Conservation (phyloP, 257 asterid genomes). For the Dorcoceras hygrometricum region DNA sequence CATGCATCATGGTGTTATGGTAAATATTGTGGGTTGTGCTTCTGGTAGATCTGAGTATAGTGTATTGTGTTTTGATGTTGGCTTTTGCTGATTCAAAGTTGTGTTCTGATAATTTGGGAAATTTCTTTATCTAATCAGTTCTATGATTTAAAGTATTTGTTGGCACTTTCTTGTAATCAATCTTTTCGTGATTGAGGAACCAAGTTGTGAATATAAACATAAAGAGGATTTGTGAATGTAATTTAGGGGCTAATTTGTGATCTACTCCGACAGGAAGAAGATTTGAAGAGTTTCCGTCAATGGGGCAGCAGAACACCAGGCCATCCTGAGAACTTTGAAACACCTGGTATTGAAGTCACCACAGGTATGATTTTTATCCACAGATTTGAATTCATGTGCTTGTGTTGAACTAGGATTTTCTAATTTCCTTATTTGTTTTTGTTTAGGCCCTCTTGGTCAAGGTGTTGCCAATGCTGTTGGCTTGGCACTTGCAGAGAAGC, state of each 20-base stretch:
- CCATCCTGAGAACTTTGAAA: slow-evolving; percentile 88
- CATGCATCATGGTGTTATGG: background rate
- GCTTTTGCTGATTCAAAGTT: background rate
- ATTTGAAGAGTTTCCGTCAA: slow-evolving; percentile 75
- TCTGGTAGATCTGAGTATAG: slow-evolving; percentile 16
- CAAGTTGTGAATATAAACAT: no score
- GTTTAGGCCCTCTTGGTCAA: slow-evolving; percentile 85
- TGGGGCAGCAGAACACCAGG: slow-evolving; percentile 91
- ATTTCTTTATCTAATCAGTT: background rate
- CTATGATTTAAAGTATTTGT: background rate
- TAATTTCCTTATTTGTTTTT: slow-evolving; percentile 21
- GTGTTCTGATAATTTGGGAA: slow-evolving; percentile 22
- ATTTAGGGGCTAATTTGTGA: background rate
- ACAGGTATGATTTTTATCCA: slow-evolving; percentile 53
- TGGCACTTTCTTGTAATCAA: background rate
- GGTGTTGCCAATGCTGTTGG: slow-evolving; percentile 91
- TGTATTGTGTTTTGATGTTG: background rate
- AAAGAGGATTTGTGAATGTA: no score
- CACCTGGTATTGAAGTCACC: slow-evolving; percentile 92
- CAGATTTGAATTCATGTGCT: slow-evolving; percentile 12
- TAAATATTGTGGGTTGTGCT: background rate
- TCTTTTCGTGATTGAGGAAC: no score
- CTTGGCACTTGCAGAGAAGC: slow-evolving; percentile 82
- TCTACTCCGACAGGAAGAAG: slow-evolving; percentile 60
- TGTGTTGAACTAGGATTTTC: background rate